Base-by-base conservation (phyloP, 441 rosid genomes). In the Cnidoscolus chayamansa region DNA sequence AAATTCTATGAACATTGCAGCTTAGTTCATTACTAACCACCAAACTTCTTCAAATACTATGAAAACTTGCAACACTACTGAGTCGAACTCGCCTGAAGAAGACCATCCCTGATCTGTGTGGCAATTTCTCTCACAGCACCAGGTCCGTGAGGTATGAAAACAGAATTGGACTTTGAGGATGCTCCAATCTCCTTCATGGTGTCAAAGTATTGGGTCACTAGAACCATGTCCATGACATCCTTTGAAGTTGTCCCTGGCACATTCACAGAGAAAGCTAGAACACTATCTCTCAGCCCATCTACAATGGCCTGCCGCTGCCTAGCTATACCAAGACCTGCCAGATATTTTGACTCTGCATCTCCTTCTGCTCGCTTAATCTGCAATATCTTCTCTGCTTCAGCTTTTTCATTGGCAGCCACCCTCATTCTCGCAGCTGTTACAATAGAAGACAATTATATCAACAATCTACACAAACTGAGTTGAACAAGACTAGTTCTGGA, bases 291-390 rank as follows among this genome's bases (percentile, higher is more conserved):
- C 80, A 87, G 50, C 0, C 94, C 94, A 7, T 87, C 90, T 1
- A 87, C 92, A 64, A 87, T 87, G 0, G 94, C 90, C 69, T 89
- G 90, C 6, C 89, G 85, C 71, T 87, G 91, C 55, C 88, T 82
- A 0, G 89, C 93, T 4, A 87, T 83, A 61, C 91, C 93, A 4
- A 89, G 82, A 25, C 88, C 93, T 0, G 89, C 79, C 9, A 87
- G 82, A 76, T 85, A 85, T 58, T 87, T 89, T 6, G 89, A 77
- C 80, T 87, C 89, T 55, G 89, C 90, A 49, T 85, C 90, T 70
- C 89, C 90, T 73, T 88, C 92, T 43, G 90, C 89, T 57, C 84
- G 73, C 74, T 88, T 88, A 0, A 88, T 85, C 81, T 86, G 89
- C 77, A 83, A 9, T 66, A 83, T 86, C 56, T 86, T 88, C 80